Percentiles rank a stretch among this genome's conserved stretches.
phyloP scores from a whole-genome alignment of 768 basidiomycete genomes.

The Kondoa subrosea region DNA sequence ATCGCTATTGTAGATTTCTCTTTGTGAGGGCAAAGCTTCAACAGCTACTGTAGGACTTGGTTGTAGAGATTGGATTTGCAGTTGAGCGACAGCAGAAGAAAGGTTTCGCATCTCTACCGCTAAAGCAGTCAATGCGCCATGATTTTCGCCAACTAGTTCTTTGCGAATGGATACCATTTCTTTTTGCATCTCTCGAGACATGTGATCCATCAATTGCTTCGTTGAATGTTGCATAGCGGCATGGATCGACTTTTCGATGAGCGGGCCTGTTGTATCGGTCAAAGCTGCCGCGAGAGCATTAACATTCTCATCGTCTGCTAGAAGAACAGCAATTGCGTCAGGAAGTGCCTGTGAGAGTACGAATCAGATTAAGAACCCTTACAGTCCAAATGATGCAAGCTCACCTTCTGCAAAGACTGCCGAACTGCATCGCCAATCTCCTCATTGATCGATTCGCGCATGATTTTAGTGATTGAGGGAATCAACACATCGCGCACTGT shows the following conservation, averaged over 20 bases:
- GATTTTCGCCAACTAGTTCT: neutral
- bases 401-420: neutral
- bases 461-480: neutral
- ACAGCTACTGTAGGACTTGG: neutral
- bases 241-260: neutral
- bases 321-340: neutral
- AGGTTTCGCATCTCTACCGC: neutral
- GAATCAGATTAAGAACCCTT: no score
- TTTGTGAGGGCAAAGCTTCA: neutral
- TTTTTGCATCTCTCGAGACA: conserved; percentile 1
- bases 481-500: neutral
- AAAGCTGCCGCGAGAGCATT: neutral
- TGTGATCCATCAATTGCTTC: neutral
- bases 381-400: no score
- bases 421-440: neutral
- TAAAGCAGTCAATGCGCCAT: neutral
- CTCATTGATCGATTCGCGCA: neutral
- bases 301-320: neutral
- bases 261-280: neutral
- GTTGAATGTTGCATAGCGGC: neutral
- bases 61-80: neutral
- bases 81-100: neutral
- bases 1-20: neutral
- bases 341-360: no score
- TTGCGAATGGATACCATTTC: conserved; percentile 4